Conservation (phyloP, 192 early-diverging fungal genomes). For the Backusella psychrophila region DNA sequence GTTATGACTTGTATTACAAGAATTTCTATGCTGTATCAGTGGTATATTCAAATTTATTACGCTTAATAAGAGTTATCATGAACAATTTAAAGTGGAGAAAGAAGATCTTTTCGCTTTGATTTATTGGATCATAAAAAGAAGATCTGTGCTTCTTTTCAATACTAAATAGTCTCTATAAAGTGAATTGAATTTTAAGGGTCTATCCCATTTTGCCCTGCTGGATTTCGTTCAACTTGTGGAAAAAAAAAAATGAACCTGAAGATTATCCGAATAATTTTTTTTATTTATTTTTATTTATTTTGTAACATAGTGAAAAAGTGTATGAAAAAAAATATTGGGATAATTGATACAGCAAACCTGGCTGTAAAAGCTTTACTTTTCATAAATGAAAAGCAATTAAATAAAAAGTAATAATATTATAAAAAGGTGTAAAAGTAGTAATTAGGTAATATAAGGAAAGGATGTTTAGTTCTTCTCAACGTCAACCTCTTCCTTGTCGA, state of each 20-base stretch:
- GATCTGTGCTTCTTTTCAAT: neutral
- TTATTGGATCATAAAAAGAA: neutral
- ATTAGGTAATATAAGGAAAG: neutral
- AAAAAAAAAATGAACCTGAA: neutral
- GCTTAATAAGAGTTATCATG: neutral
- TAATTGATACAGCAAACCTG: neutral
- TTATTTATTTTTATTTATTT: neutral
- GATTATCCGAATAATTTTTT: neutral
- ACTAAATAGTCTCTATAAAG: neutral
- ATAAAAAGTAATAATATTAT: neutral
- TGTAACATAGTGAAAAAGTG: neutral
- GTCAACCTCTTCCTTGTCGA: slow-evolving; percentile 1
- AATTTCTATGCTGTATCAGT: neutral
- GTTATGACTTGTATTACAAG: neutral
- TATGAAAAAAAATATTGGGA: neutral
- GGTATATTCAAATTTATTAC: neutral
- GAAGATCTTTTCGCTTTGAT: neutral
- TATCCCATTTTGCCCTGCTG: neutral
- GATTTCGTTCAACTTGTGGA: neutral
- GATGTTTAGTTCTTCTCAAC: slow-evolving; percentile 4
- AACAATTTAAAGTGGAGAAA: neutral
- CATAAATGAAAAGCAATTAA: neutral
- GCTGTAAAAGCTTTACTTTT: neutral
- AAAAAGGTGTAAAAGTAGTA: neutral
- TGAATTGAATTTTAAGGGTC: neutral